These are phyloP conservation scores for Mucor piriformis DNA, from an alignment of 371 early-diverging fungal genomes.

Conservation along the genomic window DNA sequence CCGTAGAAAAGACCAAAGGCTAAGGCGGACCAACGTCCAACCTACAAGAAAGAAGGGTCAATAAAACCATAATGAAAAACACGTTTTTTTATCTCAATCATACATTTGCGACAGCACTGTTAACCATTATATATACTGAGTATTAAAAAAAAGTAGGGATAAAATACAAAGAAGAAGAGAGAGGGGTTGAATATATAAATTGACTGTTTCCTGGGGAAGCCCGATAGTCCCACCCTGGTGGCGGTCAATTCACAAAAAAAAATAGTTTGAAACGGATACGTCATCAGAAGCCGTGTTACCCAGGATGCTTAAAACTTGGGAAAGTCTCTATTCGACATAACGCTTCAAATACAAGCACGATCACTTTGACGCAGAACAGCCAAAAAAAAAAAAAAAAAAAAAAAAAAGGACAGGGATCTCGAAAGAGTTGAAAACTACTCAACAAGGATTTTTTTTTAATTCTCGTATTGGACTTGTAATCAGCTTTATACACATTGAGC, in stretches of 20 bases:
- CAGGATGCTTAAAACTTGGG: too few relatives aligned
- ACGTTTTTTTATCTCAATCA: neutral
- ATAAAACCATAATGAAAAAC: neutral
- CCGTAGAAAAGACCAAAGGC: constrained; percentile 76
- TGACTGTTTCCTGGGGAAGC: constrained; percentile 5
- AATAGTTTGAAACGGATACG: neutral
- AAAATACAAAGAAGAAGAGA: constrained; percentile 8
- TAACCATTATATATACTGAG: constrained; percentile 36
- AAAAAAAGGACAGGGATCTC: too few relatives aligned
- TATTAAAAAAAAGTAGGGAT: constrained; percentile 13
- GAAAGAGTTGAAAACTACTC: too few relatives aligned
- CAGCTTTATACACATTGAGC: too few relatives aligned
- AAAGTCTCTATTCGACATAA: too few relatives aligned
- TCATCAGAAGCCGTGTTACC: too few relatives aligned
- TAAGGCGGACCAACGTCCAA: constrained; percentile 80
- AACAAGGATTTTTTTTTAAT: too few relatives aligned
- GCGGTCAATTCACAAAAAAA: neutral
- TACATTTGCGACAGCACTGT: constrained; percentile 51
- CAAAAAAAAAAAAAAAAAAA: too few relatives aligned
- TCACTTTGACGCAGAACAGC: too few relatives aligned
- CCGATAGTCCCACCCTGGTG: neutral
- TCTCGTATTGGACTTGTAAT: too few relatives aligned
- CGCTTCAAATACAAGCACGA: too few relatives aligned
- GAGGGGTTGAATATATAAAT: constrained; percentile 10
- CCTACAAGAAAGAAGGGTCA: constrained; percentile 39